Conservation (phyloP, 257 asterid species). For the Linderniella brevidens region DNA sequence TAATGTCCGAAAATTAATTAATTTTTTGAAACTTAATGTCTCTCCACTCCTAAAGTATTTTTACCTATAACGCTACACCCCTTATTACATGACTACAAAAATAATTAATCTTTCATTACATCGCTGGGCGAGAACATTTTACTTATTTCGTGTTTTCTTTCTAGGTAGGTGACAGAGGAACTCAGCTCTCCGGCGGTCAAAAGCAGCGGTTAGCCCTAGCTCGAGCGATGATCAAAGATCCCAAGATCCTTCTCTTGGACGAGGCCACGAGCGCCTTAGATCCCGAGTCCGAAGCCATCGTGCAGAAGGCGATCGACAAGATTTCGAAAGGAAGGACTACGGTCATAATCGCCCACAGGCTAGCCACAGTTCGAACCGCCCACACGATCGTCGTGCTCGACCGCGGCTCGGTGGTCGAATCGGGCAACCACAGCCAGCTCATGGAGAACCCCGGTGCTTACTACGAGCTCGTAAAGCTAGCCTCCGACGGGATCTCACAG, state of each 20-base stretch:
- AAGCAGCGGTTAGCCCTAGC: slow-evolving; percentile 91
- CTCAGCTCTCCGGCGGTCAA: slow-evolving; percentile 76
- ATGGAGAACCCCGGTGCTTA: slow-evolving; percentile 46
- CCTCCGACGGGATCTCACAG: slow-evolving; percentile 42
- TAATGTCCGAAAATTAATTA: too few species aligned
- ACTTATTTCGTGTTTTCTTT: slow-evolving; percentile 46
- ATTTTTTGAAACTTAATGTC: too few species aligned
- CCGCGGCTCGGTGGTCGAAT: slow-evolving; percentile 60
- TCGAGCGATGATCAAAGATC: slow-evolving; percentile 60
- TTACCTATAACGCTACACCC: too few species aligned
- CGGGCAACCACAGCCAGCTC: slow-evolving; percentile 55
- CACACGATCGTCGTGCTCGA: slow-evolving; percentile 69
- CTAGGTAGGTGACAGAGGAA: slow-evolving; percentile 66
- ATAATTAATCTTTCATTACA: too few species aligned
- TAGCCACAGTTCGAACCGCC: slow-evolving; percentile 71
- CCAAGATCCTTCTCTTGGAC: slow-evolving; percentile 55
- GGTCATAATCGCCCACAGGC: slow-evolving; percentile 67
- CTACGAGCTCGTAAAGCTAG: slow-evolving; percentile 60
- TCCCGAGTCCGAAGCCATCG: slow-evolving; percentile 69
- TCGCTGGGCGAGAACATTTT: too few species aligned
- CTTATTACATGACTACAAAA: too few species aligned
- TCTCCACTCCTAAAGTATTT: too few species aligned
- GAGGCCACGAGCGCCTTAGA: slow-evolving; percentile 86
- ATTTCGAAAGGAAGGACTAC: slow-evolving; percentile 68
- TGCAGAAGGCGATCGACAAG: slow-evolving; percentile 65